Base-by-base conservation (phyloP, 202 grass and related monocot genomes). In the Carex arenaria region DNA sequence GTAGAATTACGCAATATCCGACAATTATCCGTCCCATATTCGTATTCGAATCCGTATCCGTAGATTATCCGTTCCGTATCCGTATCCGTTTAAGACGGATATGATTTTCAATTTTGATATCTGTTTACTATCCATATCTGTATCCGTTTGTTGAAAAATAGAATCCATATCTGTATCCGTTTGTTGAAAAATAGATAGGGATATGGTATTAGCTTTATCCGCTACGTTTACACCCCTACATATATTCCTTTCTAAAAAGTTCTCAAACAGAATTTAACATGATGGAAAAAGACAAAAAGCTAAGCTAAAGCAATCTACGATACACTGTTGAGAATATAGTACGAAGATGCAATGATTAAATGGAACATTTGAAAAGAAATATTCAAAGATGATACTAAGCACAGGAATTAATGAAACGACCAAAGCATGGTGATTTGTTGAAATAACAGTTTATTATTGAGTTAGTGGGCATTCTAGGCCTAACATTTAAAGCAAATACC, bases 171-270 rank as follows among this genome's bases (percentile, higher is more conserved):
- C n/a, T n/a, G n/a, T n/a, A n/a, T n/a, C n/a, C n/a, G n/a, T n/a
- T n/a, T n/a, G n/a, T n/a, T n/a, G n/a, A n/a, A n/a, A n/a, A n/a
- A n/a, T n/a, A n/a, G n/a, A n/a, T n/a, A n/a, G n/a, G n/a, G n/a
- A n/a, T n/a, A n/a, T n/a, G n/a, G n/a, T n/a, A n/a, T n/a, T n/a
- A n/a, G n/a, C n/a, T n/a, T n/a, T n/a, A n/a, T n/a, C n/a, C n/a
- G n/a, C n/a, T n/a, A n/a, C n/a, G n/a, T n/a, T n/a, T n/a, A n/a
- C n/a, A n/a, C n/a, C n/a, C n/a, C n/a, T n/a, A n/a, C 26, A 77
- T 77, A 51, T 57, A 54, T 74, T 57, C 4, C 52, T 77, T 77
- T 77, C 34, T 5, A 7, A 57, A 77, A 77, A 77, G 45, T 57
- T 57, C 7, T 26, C 52, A 19, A 57, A 52, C 13, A 30, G 52